Conservation (phyloP, 148 eudicot genomes). For the Spergularia bocconei region DNA sequence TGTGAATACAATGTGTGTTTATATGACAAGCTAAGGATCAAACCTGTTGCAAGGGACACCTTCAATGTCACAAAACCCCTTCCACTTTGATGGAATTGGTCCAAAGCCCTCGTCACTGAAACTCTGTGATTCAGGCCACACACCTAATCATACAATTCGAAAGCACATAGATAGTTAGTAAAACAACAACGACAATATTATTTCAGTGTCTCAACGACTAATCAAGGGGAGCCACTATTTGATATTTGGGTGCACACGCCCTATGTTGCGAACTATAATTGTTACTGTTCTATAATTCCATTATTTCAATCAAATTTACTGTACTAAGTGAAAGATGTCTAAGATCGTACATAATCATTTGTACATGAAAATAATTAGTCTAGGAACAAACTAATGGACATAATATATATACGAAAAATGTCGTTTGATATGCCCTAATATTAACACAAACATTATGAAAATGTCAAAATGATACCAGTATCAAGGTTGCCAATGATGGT, state of each 20-base stretch:
- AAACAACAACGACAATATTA: too few species aligned
- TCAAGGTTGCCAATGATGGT: constrained; percentile 69
- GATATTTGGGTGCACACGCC: too few species aligned
- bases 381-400: too few species aligned
- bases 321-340: too few species aligned
- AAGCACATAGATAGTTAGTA: background rate
- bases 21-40: background rate
- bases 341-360: too few species aligned
- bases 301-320: too few species aligned
- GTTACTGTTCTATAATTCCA: too few species aligned
- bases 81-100: constrained; percentile 71
- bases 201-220: too few species aligned
- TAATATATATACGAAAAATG: background rate
- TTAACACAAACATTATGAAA: background rate
- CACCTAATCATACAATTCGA: constrained; percentile 35
- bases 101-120: constrained; percentile 49
- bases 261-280: too few species aligned
- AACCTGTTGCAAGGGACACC: constrained; percentile 53
- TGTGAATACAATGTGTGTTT: too few species aligned
- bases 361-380: too few species aligned
- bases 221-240: too few species aligned
- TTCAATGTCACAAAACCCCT: constrained; percentile 43
- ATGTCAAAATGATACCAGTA: constrained; percentile 36
- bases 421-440: background rate
- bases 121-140: constrained; percentile 77